Base-by-base conservation (phyloP, 208 protist species). In the Endotrypanum monterogeii region DNA sequence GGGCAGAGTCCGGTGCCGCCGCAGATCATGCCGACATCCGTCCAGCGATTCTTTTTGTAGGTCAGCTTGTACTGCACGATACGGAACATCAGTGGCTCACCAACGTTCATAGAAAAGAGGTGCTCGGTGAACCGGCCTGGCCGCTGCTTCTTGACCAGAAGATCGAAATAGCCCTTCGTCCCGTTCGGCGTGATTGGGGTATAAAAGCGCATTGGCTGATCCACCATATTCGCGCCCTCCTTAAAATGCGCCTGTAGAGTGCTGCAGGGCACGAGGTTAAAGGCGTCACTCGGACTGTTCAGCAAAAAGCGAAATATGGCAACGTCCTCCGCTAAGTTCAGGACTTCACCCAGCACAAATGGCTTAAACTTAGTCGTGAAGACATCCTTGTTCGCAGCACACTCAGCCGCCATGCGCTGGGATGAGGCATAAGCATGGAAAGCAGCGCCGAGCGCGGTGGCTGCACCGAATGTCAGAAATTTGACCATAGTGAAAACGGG, bases 1-100 rank as follows among this genome's bases (percentile, higher is more conserved):
- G 96, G 95, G 72, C 94, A 98, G 55, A 98, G 85, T 48, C 96
- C 96, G 2, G 96, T 97, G 74, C 95, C 95, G 62, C 94, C 95
- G 51, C 83, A 88, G 83, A 98, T 95, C 83, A 98, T 80, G 63
- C 93, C 95, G 23, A 96, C 86, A 44, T 97, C 78, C 20, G 79
- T 77, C 83, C 90, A 96, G 32, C 81, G 76, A 78, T 93, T 89
- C 79, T 89, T 90, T 78, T 80, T 85, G 82, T 98, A 98, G 39
- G 68, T 73, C 46, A 96, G 78, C 80, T 96, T 94, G 83, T 94
- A 94, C 71, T 91, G 85, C 60, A 94, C 80, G 1, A 86, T 77
- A 51, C 89, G 89, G 79, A 97, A 95, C 41, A 94, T 78, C 28
- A 97, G 86, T 9, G 20, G 86, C 9, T 98, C 91, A 12, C 94